phyloP scores from a whole-genome alignment of 768 basidiomycete species.

The Xanthoconium stramineum region DNA sequence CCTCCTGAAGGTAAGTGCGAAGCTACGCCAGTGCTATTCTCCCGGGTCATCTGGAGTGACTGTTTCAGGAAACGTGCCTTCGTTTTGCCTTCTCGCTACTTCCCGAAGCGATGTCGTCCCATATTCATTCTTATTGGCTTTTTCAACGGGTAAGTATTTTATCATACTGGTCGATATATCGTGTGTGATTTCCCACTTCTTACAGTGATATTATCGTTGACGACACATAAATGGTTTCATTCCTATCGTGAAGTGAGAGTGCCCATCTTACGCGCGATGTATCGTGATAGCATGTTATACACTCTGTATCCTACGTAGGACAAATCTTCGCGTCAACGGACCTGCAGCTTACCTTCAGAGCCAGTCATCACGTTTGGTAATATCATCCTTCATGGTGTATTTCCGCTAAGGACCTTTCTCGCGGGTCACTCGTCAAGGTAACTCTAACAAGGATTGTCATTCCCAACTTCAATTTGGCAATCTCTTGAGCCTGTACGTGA shows the following conservation, averaged over 20 bases:
- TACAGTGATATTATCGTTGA: constrained; percentile 11
- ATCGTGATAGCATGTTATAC: constrained; percentile 20
- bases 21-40: background rate
- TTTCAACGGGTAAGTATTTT: constrained; percentile 5
- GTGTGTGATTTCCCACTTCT: background rate
- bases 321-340: too few relatives aligned
- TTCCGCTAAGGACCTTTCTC: constrained; percentile 7
- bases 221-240: background rate
- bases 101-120: background rate
- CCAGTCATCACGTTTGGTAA: constrained; percentile 18
- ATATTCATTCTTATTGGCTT: constrained; percentile 9
- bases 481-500: constrained; percentile 4
- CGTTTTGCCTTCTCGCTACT: background rate
- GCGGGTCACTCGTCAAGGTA: background rate
- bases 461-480: constrained; percentile 1
- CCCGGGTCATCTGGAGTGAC: too few relatives aligned
- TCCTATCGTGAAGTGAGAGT: background rate
- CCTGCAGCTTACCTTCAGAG: background rate
- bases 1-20: constrained; percentile 1
- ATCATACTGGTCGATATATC: too few relatives aligned
- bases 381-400: background rate
- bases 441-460: background rate
- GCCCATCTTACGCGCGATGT: constrained; percentile 5
- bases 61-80: too few relatives aligned
- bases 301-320: constrained; percentile 16